These are phyloP conservation scores for Irpex lacteus DNA, from an alignment of 1,284 basidiomycete species.

Conservation along the genomic window DNA sequence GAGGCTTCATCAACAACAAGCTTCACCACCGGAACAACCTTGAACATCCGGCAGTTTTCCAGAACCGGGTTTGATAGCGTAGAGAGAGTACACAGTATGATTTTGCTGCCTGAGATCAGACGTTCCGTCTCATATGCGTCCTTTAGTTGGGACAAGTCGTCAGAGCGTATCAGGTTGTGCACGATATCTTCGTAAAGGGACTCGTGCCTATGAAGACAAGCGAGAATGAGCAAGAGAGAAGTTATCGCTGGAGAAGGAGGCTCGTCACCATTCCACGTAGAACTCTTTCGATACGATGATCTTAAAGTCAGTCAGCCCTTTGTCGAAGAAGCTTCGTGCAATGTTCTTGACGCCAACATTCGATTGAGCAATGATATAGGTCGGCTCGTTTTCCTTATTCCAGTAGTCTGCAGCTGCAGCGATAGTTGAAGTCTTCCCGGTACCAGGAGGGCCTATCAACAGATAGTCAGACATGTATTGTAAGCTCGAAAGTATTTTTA, in stretches of 20 bases:
- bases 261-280: slow-evolving; percentile 40
- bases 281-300: slow-evolving; percentile 49
- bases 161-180: slow-evolving; percentile 34
- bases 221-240: background rate
- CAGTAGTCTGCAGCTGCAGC: slow-evolving; percentile 22
- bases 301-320: slow-evolving; percentile 35
- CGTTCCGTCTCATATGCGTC: slow-evolving; percentile 19
- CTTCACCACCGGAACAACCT: slow-evolving; percentile 34
- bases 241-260: background rate
- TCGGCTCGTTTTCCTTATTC: slow-evolving; percentile 8
- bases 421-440: slow-evolving; percentile 33
- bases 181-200: slow-evolving; percentile 38
- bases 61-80: slow-evolving; percentile 41
- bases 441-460: slow-evolving; percentile 29
- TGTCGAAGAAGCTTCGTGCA: slow-evolving; percentile 37
- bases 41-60: slow-evolving; percentile 29
- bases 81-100: slow-evolving; percentile 42
- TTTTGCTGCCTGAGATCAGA: slow-evolving; percentile 25
- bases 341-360: slow-evolving; percentile 50
- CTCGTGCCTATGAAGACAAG: slow-evolving; percentile 38
- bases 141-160: slow-evolving; percentile 28
- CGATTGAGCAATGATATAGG: slow-evolving; percentile 31
- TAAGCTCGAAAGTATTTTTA: slow-evolving; percentile 8
- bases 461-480: no score
- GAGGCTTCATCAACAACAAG: slow-evolving; percentile 49